Base-by-base conservation (phyloP, 2,329 filamentous ascomycete species). In the Alternaria brassicae region DNA sequence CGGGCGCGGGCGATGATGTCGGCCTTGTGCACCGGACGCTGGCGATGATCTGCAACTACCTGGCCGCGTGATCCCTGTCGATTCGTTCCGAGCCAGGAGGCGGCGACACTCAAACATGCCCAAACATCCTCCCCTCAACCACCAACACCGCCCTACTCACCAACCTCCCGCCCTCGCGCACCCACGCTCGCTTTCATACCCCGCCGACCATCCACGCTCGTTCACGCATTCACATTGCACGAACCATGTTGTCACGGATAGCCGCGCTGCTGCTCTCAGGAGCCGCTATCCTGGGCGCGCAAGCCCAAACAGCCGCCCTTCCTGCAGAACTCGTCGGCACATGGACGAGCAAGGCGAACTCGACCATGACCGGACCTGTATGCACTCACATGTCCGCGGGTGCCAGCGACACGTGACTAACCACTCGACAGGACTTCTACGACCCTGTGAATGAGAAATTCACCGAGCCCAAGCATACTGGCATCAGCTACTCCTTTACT, bases 401-500 rank as follows among this genome's bases (percentile, higher is more conserved):
- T 0, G 27, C 13, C 28, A 15, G 17, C 17, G 6, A 9, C 30
- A 21, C 37, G 13, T 19, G 6, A 64, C 67, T 74, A 59, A 73
- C 44, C 23, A 50, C 34, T 28, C 19, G 23, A 44, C 58, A 91
- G 89, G 85, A 82, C 68, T 91, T 91, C 77, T 91, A 90, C 70
- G 85, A 91, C 76, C 86, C 88, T 4, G 79, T 86, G 51, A 83
- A 86, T 56, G 89, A 91, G 68, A 81, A 80, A 62, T 82, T 92
- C 61, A 85, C 86, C 65, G 89, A 92, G 76, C 89, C 89, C 15
- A 80, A 71, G 34, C 67, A 86, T 62, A 86, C 89, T 0, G 89
- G 89, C 23, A 89, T 91, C 64, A 91, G 89, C 15, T 92, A 91
- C 79, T 91, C 89, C 10, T 92, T 92, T 77, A 88, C 87, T 4